These are phyloP conservation scores for Acorus calamus DNA, from an alignment of 106 monocot genomes.

Conservation along the genomic window DNA sequence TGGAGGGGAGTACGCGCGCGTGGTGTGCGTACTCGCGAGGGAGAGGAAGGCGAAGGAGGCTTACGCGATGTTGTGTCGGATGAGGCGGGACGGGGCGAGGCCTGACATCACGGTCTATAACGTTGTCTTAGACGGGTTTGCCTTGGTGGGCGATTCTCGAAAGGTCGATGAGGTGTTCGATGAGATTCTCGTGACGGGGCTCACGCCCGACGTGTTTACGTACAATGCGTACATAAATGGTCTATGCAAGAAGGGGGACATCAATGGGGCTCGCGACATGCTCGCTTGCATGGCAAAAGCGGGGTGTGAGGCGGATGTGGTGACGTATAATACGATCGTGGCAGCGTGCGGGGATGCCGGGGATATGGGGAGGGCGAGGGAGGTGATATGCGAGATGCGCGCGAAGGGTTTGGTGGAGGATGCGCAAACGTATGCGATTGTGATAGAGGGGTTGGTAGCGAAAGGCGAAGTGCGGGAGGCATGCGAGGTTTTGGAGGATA, in stretches of 20 bases:
- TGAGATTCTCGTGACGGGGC: slow-evolving; percentile 64
- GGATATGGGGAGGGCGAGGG: slow-evolving; percentile 19
- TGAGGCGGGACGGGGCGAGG: slow-evolving; percentile 35
- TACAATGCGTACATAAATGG: slow-evolving; percentile 43
- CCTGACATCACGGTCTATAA: slow-evolving; percentile 41
- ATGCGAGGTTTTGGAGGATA: slow-evolving; percentile 18
- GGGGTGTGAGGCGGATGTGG: slow-evolving; percentile 38
- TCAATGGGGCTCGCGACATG: slow-evolving; percentile 39
- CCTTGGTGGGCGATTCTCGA: slow-evolving; percentile 16
- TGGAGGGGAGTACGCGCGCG: slow-evolving; percentile 26
- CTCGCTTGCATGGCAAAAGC: slow-evolving; percentile 51
- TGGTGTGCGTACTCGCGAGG: slow-evolving; percentile 40
- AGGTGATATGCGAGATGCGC: slow-evolving; percentile 36
- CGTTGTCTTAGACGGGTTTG: slow-evolving; percentile 31
- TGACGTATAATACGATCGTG: slow-evolving; percentile 40
- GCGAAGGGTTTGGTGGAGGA: slow-evolving; percentile 34
- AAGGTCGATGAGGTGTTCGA: slow-evolving; percentile 59
- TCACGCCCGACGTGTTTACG: slow-evolving; percentile 28
- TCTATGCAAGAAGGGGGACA: slow-evolving; percentile 41
- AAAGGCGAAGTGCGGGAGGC: slow-evolving; percentile 26
- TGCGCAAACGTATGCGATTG: slow-evolving; percentile 18
- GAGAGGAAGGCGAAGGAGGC: slow-evolving; percentile 48
- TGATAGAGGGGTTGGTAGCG: slow-evolving; percentile 26
- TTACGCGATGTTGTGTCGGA: slow-evolving; percentile 27
- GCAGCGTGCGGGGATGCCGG: slow-evolving; percentile 29